phyloP scores from a whole-genome alignment of 2,329 filamentous ascomycete species.

The Huntiella abstrusa region DNA sequence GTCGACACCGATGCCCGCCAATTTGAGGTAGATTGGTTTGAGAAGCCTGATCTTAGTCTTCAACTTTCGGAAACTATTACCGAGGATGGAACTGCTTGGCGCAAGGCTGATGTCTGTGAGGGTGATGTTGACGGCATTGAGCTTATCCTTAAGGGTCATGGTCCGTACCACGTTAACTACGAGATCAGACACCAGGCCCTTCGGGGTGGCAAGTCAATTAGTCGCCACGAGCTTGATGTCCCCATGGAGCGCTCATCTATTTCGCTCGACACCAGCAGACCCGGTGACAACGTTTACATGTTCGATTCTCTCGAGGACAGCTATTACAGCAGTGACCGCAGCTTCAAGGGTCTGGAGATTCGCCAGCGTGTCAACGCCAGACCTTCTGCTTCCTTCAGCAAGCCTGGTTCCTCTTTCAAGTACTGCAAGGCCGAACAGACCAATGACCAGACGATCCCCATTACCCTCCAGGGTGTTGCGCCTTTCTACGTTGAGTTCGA shows the following conservation, averaged over 20 bases:
- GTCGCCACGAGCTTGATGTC: constrained; percentile 55
- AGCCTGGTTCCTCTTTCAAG: constrained; percentile 83
- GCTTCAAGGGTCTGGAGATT: constrained; percentile 47
- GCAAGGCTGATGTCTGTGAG: constrained; percentile 76
- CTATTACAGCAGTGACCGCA: constrained; percentile 60
- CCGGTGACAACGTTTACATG: constrained; percentile 70
- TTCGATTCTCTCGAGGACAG: constrained; percentile 70
- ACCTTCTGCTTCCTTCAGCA: constrained; percentile 63
- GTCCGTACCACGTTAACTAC: constrained; percentile 72
- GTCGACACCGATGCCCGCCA: constrained; percentile 54
- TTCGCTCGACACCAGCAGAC: constrained; percentile 65
- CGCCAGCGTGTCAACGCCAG: constrained; percentile 71
- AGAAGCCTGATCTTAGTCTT: constrained; percentile 54
- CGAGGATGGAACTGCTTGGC: constrained; percentile 33
- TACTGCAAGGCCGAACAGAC: constrained; percentile 76
- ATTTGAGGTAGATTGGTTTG: constrained; percentile 74
- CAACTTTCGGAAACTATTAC: constrained; percentile 43
- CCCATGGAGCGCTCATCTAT: constrained; percentile 60
- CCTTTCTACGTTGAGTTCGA: constrained; percentile 85
- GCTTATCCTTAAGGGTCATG: constrained; percentile 53
- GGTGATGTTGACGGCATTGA: constrained; percentile 85
- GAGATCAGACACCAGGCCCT: constrained; percentile 54
- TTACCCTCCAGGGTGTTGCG: constrained; percentile 62
- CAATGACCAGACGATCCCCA: constrained; percentile 71
- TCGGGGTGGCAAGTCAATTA: constrained; percentile 44